Percentiles rank a stretch among this genome's conserved stretches.
phyloP scores from a whole-genome alignment of 1,284 basidiomycete species.

The Trametes pubescens region DNA sequence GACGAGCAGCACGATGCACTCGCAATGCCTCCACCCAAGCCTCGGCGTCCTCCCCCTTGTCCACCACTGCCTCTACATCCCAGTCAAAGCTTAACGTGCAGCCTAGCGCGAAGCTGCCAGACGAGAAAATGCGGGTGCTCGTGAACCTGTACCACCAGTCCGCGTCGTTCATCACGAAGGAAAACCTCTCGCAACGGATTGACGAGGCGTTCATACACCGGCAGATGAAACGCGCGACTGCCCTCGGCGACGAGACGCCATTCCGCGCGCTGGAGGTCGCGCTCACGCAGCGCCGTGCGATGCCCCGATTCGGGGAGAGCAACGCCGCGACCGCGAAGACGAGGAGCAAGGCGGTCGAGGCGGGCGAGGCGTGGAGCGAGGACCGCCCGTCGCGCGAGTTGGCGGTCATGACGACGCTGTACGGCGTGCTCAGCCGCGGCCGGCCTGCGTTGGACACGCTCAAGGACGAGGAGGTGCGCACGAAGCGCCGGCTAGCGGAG shows the following conservation, averaged over 20 bases:
- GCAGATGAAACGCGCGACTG: no score
- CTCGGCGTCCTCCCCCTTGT: constrained; percentile 17
- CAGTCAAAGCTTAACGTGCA: constrained; percentile 31
- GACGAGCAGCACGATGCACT: constrained; percentile 22
- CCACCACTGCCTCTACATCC: constrained; percentile 13
- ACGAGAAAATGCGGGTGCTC: constrained; percentile 74
- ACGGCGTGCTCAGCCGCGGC: constrained; percentile 56
- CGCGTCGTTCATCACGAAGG: constrained; percentile 70
- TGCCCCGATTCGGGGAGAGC: constrained; percentile 49
- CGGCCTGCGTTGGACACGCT: constrained; percentile 64
- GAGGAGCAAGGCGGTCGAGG: constrained; percentile 8
- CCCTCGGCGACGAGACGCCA: constrained; percentile 17
- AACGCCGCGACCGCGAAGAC: constrained; percentile 5
- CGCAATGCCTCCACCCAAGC: constrained; percentile 30
- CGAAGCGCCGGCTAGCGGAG: constrained; percentile 9
- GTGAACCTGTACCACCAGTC: constrained; percentile 77
- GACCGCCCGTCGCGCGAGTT: constrained; percentile 48
- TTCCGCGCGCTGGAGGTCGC: constrained; percentile 16
- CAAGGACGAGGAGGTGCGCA: constrained; percentile 51
- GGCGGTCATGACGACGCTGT: constrained; percentile 63
- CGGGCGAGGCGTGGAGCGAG: constrained; percentile 29
- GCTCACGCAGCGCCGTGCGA: constrained; percentile 39
- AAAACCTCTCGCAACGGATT: constrained; percentile 68
- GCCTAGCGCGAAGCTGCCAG: constrained; percentile 49
- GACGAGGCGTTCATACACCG: constrained; percentile 61